Percentiles rank a stretch among this genome's conserved stretches.
Conservation (phyloP, 2,329 filamentous ascomycete species). For the Claviceps citrina region DNA sequence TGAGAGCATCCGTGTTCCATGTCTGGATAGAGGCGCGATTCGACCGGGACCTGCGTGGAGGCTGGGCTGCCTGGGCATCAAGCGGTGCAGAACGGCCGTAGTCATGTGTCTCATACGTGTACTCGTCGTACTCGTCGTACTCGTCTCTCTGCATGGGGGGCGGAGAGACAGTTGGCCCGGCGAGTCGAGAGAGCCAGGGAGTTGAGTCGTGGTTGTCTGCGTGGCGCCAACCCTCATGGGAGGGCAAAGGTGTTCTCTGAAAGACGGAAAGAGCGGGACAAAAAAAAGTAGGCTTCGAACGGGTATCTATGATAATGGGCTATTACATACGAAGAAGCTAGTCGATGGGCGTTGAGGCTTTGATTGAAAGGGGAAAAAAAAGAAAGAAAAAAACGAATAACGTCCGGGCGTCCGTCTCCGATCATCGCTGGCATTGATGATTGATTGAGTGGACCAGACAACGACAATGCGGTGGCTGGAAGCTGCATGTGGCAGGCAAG, state of each 20-base stretch:
- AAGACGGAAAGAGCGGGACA: not conserved
- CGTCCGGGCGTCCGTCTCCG: no score
- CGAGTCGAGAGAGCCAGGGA: conserved; percentile 40
- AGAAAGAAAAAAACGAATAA: not conserved
- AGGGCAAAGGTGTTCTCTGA: no score
- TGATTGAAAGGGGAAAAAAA: not conserved
- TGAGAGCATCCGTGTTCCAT: conserved; percentile 35
- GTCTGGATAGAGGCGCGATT: conserved; percentile 42
- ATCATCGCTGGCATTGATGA: no score
- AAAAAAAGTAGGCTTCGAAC: not conserved
- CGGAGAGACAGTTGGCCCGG: no score
- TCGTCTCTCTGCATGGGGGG: conserved; percentile 3
- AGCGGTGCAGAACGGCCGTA: conserved; percentile 9
- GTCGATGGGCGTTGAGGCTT: not conserved
- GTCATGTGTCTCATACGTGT: conserved; percentile 3
- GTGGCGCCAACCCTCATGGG: not conserved
- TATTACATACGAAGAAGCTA: not conserved
- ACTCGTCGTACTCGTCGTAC: conserved; percentile 6
- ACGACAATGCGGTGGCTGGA: conserved; percentile 1
- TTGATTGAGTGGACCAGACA: not conserved
- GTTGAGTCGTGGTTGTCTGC: conserved; percentile 27
- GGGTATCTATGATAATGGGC: not conserved
- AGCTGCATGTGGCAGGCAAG: not conserved
- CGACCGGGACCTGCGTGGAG: conserved; percentile 28
- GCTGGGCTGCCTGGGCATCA: conserved; percentile 20